A percentile compares a stretch with the other conserved stretches of the same genome.
Evolutionary conservation across 1,139 yeast genomes (phyloP).

Genomic region (Wickerhamiella pararugosa): DNA sequence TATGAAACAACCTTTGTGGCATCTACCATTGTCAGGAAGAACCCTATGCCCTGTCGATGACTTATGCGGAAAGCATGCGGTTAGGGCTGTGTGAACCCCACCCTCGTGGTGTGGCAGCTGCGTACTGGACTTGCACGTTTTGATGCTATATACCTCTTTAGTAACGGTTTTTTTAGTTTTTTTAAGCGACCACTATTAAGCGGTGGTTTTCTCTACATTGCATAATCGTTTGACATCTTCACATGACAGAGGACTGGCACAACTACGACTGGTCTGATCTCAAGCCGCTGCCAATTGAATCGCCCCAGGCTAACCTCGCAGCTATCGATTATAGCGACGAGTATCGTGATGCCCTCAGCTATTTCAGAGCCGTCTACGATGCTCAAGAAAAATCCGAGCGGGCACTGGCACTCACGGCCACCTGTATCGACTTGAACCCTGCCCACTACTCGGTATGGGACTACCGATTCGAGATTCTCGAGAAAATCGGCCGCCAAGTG

Average conservation of each 20-base stretch:
- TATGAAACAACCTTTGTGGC: too few relatives aligned
- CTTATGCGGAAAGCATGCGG: too few relatives aligned
- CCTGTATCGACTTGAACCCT: slow-evolving; percentile 54
- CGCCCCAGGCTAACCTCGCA: slow-evolving; percentile 39
- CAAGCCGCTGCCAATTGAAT: slow-evolving; percentile 24
- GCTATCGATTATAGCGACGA: slow-evolving; percentile 66
- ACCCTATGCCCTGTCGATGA: too few relatives aligned
- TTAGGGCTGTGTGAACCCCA: too few relatives aligned
- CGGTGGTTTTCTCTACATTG: too few relatives aligned
- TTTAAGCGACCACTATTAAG: too few relatives aligned
- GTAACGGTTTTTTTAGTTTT: too few relatives aligned
- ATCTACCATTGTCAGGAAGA: too few relatives aligned
- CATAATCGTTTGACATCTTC: too few relatives aligned
- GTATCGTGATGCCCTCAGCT: slow-evolving; percentile 46
- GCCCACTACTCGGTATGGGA: slow-evolving; percentile 90
- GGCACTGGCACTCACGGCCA: slow-evolving; percentile 50
- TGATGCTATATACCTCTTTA: too few relatives aligned
- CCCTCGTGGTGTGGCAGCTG: too few relatives aligned
- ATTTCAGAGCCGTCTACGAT: slow-evolving; percentile 46
- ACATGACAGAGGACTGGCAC: slow-evolving; percentile 10
- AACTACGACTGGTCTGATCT: slow-evolving; percentile 25
- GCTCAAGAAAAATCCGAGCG: slow-evolving; percentile 51
- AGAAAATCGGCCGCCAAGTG: slow-evolving; percentile 23
- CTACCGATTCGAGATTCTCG: slow-evolving; percentile 49
- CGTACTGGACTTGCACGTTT: too few relatives aligned